Evolutionary conservation across 2,329 filamentous ascomycete genomes (phyloP).

Genomic region (Epichloe baconii): DNA sequence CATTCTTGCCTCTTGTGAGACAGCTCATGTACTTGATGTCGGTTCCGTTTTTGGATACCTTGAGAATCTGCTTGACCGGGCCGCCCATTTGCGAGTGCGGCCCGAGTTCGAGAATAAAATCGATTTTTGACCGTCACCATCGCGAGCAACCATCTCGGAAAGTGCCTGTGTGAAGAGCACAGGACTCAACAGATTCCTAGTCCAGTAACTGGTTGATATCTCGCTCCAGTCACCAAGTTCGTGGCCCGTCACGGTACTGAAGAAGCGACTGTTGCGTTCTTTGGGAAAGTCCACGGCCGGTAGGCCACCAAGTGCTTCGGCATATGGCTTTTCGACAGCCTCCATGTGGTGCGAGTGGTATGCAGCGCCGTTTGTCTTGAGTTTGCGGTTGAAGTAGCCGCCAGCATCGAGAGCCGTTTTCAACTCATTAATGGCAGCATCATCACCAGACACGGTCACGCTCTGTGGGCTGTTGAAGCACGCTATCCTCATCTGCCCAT

Average conservation of each 20-base stretch:
- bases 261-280: no score
- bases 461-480: no score
- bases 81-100: neutral
- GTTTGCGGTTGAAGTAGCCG: slow-evolving; percentile 11
- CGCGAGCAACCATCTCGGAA: neutral
- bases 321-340: no score
- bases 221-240: neutral
- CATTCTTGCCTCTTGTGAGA: no score
- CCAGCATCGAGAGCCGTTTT: slow-evolving; percentile 6
- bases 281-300: no score
- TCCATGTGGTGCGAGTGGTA: slow-evolving; percentile 12
- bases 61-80: neutral
- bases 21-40: no score
- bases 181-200: neutral
- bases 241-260: neutral
- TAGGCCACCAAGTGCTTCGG: no score
- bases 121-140: neutral
- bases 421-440: slow-evolving; percentile 4
- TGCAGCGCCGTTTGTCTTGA: slow-evolving; percentile 7
- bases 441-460: slow-evolving; percentile 9
- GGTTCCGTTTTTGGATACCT: neutral
- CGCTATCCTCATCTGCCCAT: no score
- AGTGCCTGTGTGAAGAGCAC: neutral
- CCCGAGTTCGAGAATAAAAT: slow-evolving; percentile 1
- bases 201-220: neutral